Conservation (phyloP, 1,139 yeast genomes). For the Candida tropicalis region DNA sequence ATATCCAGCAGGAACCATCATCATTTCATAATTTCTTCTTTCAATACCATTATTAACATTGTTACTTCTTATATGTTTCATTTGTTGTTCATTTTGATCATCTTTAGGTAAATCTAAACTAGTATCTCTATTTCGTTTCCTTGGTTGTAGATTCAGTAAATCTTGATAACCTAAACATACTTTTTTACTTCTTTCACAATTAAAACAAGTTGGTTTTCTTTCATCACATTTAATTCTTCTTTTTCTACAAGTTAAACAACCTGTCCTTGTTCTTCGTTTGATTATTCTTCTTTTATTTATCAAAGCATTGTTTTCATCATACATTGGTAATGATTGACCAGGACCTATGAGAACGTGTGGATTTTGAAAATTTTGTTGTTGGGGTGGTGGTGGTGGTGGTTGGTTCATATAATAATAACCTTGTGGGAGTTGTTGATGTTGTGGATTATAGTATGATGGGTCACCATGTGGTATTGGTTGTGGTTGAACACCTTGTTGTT, state of each 20-base stretch:
- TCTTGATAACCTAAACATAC: slow-evolving; percentile 69
- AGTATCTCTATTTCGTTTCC: slow-evolving; percentile 16
- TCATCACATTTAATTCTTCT: slow-evolving; percentile 78
- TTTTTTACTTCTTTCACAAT: slow-evolving; percentile 72
- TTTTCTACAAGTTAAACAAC: slow-evolving; percentile 73
- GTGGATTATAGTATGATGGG: not conserved
- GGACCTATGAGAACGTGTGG: slow-evolving; percentile 9
- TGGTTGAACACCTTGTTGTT: not conserved
- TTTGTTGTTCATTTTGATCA: not conserved
- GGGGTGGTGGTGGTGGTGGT: slow-evolving; percentile 11
- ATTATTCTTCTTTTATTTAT: slow-evolving; percentile 46
- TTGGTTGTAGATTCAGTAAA: slow-evolving; percentile 17
- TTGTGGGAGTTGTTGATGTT: slow-evolving; percentile 13
- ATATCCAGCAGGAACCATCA: not conserved
- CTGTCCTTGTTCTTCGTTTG: slow-evolving; percentile 66
- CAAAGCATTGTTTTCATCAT: slow-evolving; percentile 37
- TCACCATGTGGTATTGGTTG: slow-evolving; percentile 3
- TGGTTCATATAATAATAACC: slow-evolving; percentile 10
- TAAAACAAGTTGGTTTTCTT: slow-evolving; percentile 69
- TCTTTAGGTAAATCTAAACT: slow-evolving; percentile 16
- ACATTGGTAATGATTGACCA: slow-evolving; percentile 9
- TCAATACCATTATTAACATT: too few species aligned
- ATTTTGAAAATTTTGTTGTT: slow-evolving; percentile 9
- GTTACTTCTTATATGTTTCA: not conserved
- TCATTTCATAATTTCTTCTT: not conserved